Conservation (phyloP, 495 filamentous ascomycete genomes). For the Penicillium taxi region DNA sequence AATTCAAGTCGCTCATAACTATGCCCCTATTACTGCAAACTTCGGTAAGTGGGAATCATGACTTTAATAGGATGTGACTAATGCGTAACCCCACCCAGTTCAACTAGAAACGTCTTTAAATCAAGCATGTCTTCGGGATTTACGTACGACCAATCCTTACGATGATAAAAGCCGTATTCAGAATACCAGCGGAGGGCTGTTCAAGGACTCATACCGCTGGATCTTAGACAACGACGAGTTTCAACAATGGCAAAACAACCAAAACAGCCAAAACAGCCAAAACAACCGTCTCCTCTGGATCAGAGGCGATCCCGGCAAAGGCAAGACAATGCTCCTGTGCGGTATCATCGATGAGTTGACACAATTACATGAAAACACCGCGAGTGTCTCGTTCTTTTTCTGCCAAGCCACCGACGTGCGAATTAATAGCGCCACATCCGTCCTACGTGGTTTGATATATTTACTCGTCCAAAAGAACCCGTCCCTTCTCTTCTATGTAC, state of each 20-base stretch:
- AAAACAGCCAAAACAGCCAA: no score
- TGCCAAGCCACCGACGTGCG: background rate
- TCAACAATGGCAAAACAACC: background rate
- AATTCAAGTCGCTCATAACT: background rate
- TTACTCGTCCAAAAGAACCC: background rate
- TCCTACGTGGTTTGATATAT: conserved; percentile 1
- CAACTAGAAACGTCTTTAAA: background rate
- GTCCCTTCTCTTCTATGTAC: background rate
- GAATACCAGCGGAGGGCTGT: background rate
- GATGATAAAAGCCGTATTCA: background rate
- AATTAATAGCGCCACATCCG: background rate
- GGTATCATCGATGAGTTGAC: conserved; percentile 1
- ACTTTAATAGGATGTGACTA: background rate
- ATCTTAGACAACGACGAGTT: conserved; percentile 1
- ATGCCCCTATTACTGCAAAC: background rate
- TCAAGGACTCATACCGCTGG: conserved; percentile 2
- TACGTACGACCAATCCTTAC: background rate
- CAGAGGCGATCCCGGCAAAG: conserved; percentile 1
- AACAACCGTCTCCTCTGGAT: conserved; percentile 1
- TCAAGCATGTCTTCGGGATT: background rate
- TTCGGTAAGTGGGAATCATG: background rate
- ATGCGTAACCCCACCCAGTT: background rate
- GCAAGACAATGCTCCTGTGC: conserved; percentile 1
- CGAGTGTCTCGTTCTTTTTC: conserved; percentile 1
- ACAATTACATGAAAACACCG: background rate